Percentiles rank a stretch among this genome's conserved stretches.
phyloP scores from a whole-genome alignment of 2,329 filamentous ascomycete genomes.

The Fusarium sp. region DNA sequence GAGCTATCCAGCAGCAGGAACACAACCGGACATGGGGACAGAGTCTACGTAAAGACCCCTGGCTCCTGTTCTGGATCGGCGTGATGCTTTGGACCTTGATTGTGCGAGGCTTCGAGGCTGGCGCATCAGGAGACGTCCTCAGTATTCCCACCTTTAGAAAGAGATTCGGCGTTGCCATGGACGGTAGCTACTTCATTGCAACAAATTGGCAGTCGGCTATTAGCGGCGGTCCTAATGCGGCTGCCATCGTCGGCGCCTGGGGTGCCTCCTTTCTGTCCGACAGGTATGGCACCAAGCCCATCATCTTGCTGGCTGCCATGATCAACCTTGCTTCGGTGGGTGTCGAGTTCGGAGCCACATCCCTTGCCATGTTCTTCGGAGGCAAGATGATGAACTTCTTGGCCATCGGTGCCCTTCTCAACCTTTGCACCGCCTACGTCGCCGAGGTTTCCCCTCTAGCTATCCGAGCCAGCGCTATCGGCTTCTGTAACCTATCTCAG shows the following conservation, averaged over 20 bases:
- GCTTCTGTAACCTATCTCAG: slow-evolving; percentile 54
- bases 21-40: slow-evolving; percentile 38
- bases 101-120: slow-evolving; percentile 34
- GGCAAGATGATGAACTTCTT: slow-evolving; percentile 48
- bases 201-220: slow-evolving; percentile 44
- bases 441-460: slow-evolving; percentile 53
- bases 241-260: slow-evolving; percentile 39
- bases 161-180: slow-evolving; percentile 23
- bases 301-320: slow-evolving; percentile 28
- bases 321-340: slow-evolving; percentile 46
- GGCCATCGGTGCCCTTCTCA: slow-evolving; percentile 52
- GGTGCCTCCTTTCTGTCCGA: slow-evolving; percentile 37
- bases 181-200: slow-evolving; percentile 32
- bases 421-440: slow-evolving; percentile 53
- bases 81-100: slow-evolving; percentile 48
- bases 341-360: slow-evolving; percentile 47
- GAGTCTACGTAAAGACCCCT: slow-evolving; percentile 43
- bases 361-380: slow-evolving; percentile 46
- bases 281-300: slow-evolving; percentile 35
- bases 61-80: slow-evolving; percentile 46
- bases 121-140: slow-evolving; percentile 30
- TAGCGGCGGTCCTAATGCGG: slow-evolving; percentile 34
- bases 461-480: slow-evolving; percentile 51
- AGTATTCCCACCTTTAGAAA: slow-evolving; percentile 36
- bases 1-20: slow-evolving; percentile 47